These are phyloP conservation scores for Mycena vulgaris DNA, from an alignment of 768 basidiomycete species.

Conservation along the genomic window DNA sequence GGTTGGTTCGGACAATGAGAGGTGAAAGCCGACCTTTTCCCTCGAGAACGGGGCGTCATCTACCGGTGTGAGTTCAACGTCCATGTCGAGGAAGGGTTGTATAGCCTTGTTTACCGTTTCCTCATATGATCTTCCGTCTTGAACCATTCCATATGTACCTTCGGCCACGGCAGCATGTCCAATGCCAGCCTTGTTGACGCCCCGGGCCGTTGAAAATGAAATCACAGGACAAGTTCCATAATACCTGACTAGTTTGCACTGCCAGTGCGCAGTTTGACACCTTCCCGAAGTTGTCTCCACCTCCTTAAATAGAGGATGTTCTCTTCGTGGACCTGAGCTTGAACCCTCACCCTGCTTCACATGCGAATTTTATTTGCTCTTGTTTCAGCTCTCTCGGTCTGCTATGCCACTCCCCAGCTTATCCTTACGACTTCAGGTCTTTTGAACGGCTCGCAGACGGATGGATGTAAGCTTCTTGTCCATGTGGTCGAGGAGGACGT, in stretches of 20 bases:
- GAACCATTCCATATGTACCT: too few species aligned
- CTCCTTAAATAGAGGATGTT: background rate
- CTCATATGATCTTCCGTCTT: too few species aligned
- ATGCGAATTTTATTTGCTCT: conserved; percentile 2
- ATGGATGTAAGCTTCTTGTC: background rate
- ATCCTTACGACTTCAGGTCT: conserved; percentile 5
- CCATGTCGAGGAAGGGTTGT: conserved; percentile 19
- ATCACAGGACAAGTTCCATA: too few species aligned
- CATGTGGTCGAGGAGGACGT: background rate
- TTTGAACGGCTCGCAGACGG: conserved; percentile 2
- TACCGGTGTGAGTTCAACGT: conserved; percentile 20
- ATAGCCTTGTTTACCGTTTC: background rate
- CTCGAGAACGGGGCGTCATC: conserved; percentile 27
- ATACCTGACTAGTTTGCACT: too few species aligned
- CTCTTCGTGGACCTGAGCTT: too few species aligned
- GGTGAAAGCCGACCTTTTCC: conserved; percentile 25
- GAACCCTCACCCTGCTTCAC: too few species aligned
- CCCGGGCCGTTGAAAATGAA: too few species aligned
- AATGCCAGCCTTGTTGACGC: too few species aligned
- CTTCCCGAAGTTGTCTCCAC: too few species aligned
- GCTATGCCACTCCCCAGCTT: background rate
- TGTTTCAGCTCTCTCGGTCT: background rate
- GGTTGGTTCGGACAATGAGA: background rate
- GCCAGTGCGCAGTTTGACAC: too few species aligned
- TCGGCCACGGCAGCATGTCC: too few species aligned